These are phyloP conservation scores for Trichoderma orchidacearum DNA, from an alignment of 495 filamentous ascomycete species.

Conservation along the genomic window DNA sequence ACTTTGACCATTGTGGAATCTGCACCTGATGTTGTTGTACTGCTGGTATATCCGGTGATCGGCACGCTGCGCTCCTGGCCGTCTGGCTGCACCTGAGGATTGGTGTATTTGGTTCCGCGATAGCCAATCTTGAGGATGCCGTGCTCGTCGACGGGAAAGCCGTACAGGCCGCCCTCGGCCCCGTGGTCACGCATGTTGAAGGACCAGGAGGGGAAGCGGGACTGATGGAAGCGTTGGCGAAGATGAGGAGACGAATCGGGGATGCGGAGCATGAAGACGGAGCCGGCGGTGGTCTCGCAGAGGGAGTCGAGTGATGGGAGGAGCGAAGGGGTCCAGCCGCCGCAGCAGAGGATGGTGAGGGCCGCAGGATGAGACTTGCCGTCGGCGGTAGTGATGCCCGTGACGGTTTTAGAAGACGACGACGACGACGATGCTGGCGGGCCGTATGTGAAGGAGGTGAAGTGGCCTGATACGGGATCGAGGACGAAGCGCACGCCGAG, in stretches of 20 bases:
- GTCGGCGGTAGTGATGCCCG: constrained; percentile 20
- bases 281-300: constrained; percentile 30
- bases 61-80: constrained; percentile 21
- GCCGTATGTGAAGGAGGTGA: constrained; percentile 12
- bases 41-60: constrained; percentile 16
- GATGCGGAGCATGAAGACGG: constrained; percentile 20
- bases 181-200: constrained; percentile 19
- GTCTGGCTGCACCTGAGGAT: constrained; percentile 5
- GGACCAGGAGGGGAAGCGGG: constrained; percentile 17
- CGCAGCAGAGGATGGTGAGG: constrained; percentile 16
- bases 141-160: constrained; percentile 21
- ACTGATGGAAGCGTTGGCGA: not conserved
- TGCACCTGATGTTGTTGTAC: too few relatives aligned
- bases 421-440: not conserved
- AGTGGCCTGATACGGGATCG: constrained; percentile 7
- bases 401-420: constrained; percentile 1
- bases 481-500: constrained; percentile 23
- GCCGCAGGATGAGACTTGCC: constrained; percentile 13
- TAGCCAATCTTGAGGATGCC: constrained; percentile 32
- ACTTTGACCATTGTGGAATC: not conserved
- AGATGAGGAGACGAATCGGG: constrained; percentile 6
- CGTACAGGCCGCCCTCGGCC: constrained; percentile 19
- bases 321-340: constrained; percentile 20
- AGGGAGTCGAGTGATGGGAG: constrained; percentile 18
- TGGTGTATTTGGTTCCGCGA: constrained; percentile 28